Evolutionary conservation across 306 rosid genomes (phyloP), one percentile per base, ranked within the genome.

Genomic region (Lathyrus sativus): DNA sequence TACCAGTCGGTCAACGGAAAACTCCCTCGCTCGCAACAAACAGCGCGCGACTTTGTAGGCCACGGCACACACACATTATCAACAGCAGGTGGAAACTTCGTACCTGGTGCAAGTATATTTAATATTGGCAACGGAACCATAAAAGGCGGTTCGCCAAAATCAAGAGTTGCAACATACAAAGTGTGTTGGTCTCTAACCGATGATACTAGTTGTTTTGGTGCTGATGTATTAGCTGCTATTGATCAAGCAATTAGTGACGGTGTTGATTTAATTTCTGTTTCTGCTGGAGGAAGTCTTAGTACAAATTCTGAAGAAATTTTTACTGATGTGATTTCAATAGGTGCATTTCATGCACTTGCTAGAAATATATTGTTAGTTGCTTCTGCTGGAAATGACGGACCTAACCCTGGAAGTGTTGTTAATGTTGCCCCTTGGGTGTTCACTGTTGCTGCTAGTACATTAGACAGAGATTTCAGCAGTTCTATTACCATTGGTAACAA

Each of bases 61-160:
- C 96, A 92, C 12, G 96, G 98, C 0, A 49, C 91, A 2, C 98
- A 92, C 24, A 89, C 98, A n/a, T 80, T 92, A 6, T 88, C 98
- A 33, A 92, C 89, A 0, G 93, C 93, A 0, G 98, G 88, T 0
- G 96, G 96, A 2, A 83, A 39, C 19, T 92, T 88, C 22, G 88
- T 82, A 0, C 1, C 33, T 0, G 51, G 41, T 2, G 78, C 72
- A 19, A 56, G 19, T 9, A 63, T 74, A 9, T 74, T 74, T 56
- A 67, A 50, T 2, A 35, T 31, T 45, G 78, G 78, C 10, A 74
- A 74, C 22, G 78, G 78, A 4, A 74, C 78, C 0, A 88, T 95
- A 0, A 88, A 88, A 48, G 98, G 98, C 8, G 98, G 98, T 2
- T 88, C 98, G 1, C 96, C 97, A 0, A 86, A 62, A 39, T 87